Conservation (phyloP, 179 eudicot species). For the Patellifolia procumbens region DNA sequence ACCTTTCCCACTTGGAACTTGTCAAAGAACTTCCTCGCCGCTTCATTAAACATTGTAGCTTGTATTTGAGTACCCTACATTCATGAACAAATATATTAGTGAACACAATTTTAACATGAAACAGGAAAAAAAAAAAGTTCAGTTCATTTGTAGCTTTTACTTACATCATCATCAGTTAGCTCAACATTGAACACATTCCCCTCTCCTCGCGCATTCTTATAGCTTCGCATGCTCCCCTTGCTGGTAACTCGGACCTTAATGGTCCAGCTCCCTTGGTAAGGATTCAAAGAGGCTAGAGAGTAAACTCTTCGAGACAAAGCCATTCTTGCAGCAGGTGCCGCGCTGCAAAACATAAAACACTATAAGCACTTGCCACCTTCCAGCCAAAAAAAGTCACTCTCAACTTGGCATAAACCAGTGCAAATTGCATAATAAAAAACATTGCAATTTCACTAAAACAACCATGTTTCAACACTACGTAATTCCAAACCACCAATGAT, state of each 20-base stretch:
- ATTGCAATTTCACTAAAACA: neutral
- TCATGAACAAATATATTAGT: neutral
- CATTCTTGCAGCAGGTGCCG: conserved; percentile 89
- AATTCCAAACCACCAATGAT: neutral
- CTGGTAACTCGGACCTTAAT: conserved; percentile 85
- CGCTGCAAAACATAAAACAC: conserved; percentile 41
- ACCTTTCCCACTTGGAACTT: conserved; percentile 82
- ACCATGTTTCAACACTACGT: neutral
- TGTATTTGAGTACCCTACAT: conserved; percentile 96
- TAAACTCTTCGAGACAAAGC: conserved; percentile 83
- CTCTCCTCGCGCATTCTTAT: conserved; percentile 82
- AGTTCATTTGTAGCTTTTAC: conserved; percentile 7
- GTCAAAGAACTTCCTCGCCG: conserved; percentile 85
- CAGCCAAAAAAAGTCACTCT: neutral
- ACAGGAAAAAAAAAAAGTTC: too few species aligned
- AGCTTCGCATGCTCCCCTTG: conserved; percentile 74
- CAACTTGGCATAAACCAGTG: neutral
- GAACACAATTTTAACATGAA: neutral
- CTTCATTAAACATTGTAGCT: conserved; percentile 97
- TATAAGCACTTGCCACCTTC: neutral
- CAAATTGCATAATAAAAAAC: neutral
- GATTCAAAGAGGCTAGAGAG: conserved; percentile 88
- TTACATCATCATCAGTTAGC: conserved; percentile 94
- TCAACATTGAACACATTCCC: conserved; percentile 97
- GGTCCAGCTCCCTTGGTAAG: conserved; percentile 97